Evolutionary conservation across 1,139 yeast species (phyloP).

Genomic region (Spathaspora jeffriesii): DNA sequence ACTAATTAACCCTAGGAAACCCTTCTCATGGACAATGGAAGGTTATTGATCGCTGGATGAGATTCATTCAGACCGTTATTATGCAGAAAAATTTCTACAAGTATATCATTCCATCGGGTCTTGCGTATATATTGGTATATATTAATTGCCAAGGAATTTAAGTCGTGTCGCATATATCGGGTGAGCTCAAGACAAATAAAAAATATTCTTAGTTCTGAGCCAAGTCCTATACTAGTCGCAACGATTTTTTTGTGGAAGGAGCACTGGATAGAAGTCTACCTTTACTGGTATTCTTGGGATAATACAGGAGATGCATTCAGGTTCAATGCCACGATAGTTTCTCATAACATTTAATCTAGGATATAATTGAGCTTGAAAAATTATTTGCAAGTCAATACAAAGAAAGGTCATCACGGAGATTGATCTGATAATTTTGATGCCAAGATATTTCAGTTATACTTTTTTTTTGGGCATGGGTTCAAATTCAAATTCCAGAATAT

Average conservation of each 20-base stretch:
- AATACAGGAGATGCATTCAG: too few species aligned
- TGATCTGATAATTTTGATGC: slow-evolving; percentile 4
- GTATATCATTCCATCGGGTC: neutral
- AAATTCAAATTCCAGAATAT: neutral
- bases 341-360: neutral
- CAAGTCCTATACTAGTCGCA: neutral
- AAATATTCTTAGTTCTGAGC: neutral
- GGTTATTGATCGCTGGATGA: too few species aligned
- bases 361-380: too few species aligned
- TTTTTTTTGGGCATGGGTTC: neutral
- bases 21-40: too few species aligned
- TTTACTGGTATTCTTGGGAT: too few species aligned
- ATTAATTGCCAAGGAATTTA: neutral
- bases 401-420: too few species aligned
- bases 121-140: neutral
- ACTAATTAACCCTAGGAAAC: too few species aligned
- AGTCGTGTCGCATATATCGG: neutral
- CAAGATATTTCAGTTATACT: slow-evolving; percentile 1
- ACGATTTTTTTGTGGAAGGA: too few species aligned
- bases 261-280: too few species aligned
- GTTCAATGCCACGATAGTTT: neutral
- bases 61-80: too few species aligned
- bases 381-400: neutral
- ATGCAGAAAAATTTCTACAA: neutral
- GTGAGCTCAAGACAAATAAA: neutral